Base-by-base conservation (phyloP, 176 grass and related monocot species). In the Oryza australiensis region DNA sequence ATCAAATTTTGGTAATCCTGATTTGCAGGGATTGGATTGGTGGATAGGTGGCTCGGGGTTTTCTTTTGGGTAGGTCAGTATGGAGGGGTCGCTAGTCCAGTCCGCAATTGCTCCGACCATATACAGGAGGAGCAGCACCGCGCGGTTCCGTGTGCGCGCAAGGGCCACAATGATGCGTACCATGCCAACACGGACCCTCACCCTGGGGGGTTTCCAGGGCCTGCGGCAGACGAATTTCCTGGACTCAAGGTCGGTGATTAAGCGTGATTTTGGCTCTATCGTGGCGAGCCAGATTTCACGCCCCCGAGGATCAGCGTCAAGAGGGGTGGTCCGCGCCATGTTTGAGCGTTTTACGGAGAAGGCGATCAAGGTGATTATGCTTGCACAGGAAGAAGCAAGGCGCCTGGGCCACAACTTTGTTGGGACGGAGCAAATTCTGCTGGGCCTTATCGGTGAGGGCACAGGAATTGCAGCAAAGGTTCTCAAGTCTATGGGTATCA, bases 301-400 rank as follows among this genome's bases (percentile, higher is more conserved):
- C 2, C 83, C 91, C 11, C 77, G 85, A 5, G 91, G 80, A 13
- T 60, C 46, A 1, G 82, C 66, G 0, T 87, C 89, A 29, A 86
- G 80, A 71, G 89, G 86, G 63, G 90, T 87, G 11, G 89, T 94
- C 29, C 75, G 79, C 22, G 96, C 96, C 53, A 94, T 98, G 92
- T 98, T 98, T 26, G 90, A 91, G 13, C 90, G 90, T 22, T 98
- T 94, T 65, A 98, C 92, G 3, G 95, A 98, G 74, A 95, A 98
- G 66, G 95, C 95, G 62, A 95, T 94, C 82, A 95, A 98, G 88
- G 95, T 98, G 62, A 93, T 95, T 72, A 97, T 97, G 95, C 90
- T 98, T 46, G 92, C 92, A 12, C 95, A 94, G 72, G 95, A 98
- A 80, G 96, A 98, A 86, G 92, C 96, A 6, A 95, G 96, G 28